Evolutionary conservation across 306 rosid species (phyloP).

Genomic region (Cucurbita maxima): DNA sequence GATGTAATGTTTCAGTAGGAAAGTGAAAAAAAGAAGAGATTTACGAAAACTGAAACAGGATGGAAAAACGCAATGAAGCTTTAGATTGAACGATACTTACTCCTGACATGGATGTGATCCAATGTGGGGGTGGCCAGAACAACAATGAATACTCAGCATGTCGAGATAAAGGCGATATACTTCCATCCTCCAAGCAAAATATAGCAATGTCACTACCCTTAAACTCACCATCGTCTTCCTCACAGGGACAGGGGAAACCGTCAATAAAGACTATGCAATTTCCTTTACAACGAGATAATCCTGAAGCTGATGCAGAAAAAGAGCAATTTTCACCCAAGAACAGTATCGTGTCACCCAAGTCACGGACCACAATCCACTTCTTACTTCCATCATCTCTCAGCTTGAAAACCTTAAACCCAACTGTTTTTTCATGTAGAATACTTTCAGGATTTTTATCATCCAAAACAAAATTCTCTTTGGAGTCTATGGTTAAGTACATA

Average conservation of each 20-base stretch:
- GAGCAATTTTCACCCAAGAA: conserved; percentile 69
- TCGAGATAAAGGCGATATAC: conserved; percentile 30
- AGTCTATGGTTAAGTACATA: conserved; percentile 23
- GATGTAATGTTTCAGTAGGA: background rate
- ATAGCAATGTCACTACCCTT: conserved; percentile 35
- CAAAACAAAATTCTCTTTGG: background rate
- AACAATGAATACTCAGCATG: conserved; percentile 31
- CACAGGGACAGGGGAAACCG: conserved; percentile 16
- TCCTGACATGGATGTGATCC: conserved; percentile 22
- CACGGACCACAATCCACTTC: conserved; percentile 40
- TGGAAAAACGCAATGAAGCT: background rate
- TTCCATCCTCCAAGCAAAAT: conserved; percentile 29
- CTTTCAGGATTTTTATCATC: conserved; percentile 15
- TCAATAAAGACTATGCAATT: conserved; percentile 51
- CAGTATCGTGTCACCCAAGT: conserved; percentile 48
- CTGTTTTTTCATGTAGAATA: conserved; percentile 33
- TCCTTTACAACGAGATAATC: conserved; percentile 30
- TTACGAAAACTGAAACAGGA: background rate
- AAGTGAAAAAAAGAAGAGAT: background rate
- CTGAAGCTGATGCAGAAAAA: conserved; percentile 37
- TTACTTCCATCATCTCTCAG: conserved; percentile 24
- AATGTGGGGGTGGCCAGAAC: conserved; percentile 68
- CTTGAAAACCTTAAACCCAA: conserved; percentile 35
- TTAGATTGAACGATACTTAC: conserved; percentile 18
- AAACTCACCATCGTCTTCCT: conserved; percentile 18